phyloP scores from a whole-genome alignment of 2,329 filamentous ascomycete species.

The Curvularia verruculosa region DNA sequence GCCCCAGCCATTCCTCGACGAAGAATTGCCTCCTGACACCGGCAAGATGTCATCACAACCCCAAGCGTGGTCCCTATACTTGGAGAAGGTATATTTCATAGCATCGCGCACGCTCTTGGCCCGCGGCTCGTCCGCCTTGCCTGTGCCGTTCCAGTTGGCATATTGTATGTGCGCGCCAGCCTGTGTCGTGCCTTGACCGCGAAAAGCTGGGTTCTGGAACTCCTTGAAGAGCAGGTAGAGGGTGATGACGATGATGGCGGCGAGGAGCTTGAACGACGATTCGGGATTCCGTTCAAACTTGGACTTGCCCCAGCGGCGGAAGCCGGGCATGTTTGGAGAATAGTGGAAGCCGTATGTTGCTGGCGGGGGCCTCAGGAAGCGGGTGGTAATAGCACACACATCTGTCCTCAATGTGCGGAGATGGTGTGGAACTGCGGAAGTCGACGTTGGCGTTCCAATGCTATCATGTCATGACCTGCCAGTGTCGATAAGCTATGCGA shows the following conservation, averaged over 20 bases:
- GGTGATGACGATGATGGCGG: constrained; percentile 48
- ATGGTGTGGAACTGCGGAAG: constrained; percentile 22
- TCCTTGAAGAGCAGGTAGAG: constrained; percentile 51
- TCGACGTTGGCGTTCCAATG: constrained; percentile 4
- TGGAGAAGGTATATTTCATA: constrained; percentile 51
- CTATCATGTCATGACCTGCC: constrained; percentile 12
- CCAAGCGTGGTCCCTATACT: constrained; percentile 50
- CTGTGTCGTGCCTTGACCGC: constrained; percentile 16
- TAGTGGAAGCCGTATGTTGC: constrained; percentile 13
- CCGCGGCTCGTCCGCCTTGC: constrained; percentile 43
- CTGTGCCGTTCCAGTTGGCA: constrained; percentile 44
- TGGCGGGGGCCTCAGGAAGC: constrained; percentile 25
- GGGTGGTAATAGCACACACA: constrained; percentile 28
- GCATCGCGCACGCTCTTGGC: constrained; percentile 45
- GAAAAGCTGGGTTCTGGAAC: constrained; percentile 42
- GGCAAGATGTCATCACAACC: constrained; percentile 50
- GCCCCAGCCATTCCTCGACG: constrained; percentile 51
- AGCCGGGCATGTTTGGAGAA: constrained; percentile 39
- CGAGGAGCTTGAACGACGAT: constrained; percentile 51
- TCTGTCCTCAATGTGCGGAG: constrained; percentile 30
- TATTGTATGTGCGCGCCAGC: constrained; percentile 43
- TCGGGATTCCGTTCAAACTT: constrained; percentile 49
- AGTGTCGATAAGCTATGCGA: background rate
- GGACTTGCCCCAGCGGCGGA: constrained; percentile 47
- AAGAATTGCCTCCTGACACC: constrained; percentile 45